Base-by-base conservation (phyloP, 75 land plant genomes). In the Pinus albicaulis region DNA sequence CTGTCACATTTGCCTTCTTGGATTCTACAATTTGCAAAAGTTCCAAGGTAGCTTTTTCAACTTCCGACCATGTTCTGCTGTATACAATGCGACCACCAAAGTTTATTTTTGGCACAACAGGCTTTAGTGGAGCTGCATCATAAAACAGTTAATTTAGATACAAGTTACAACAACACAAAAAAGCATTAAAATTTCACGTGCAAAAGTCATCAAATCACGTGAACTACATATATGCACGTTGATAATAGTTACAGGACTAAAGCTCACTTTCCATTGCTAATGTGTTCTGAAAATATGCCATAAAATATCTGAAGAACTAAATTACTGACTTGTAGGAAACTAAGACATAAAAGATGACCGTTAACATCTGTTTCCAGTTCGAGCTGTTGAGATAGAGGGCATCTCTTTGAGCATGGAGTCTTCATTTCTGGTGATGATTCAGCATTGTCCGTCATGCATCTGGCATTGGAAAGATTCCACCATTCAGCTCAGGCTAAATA, bases 61-160 rank as follows among this genome's bases (percentile, higher is more conserved):
- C 93, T 68, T 95, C 98, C 16, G 20, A 8, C 12, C 31, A 56
- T 14, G 90, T 87, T 69, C 80, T 87, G 80, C 91, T 81, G 75
- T 94, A 92, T 22, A 88, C 71, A 66, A 92, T 82, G 6, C 70
- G 77, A 7, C 98, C 98, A 14, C 80, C 83, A 81, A 92, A 94
- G 4, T 72, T 85, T 65, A 94, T 22, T 3, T 69, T 65, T 34
- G 88, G 92, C 24, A 56, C 75, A 76, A 74, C 84, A 55, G 71
- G 28, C 73, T 77, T 87, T 38, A 59, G 23, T 55, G 73, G 38
- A 7, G 38, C 89, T 86, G 73, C 80, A 76, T n/a, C 56, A 55
- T 72, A 44, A 55, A 15, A 52, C 48, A 72, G 53, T 72, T 72
- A 55, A 22, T 12, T 59, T 59, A 22, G n/a, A 59, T 59, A 20